Base-by-base conservation (phyloP, 352 stramenopile genomes). In the Phytopythium delawarense region DNA sequence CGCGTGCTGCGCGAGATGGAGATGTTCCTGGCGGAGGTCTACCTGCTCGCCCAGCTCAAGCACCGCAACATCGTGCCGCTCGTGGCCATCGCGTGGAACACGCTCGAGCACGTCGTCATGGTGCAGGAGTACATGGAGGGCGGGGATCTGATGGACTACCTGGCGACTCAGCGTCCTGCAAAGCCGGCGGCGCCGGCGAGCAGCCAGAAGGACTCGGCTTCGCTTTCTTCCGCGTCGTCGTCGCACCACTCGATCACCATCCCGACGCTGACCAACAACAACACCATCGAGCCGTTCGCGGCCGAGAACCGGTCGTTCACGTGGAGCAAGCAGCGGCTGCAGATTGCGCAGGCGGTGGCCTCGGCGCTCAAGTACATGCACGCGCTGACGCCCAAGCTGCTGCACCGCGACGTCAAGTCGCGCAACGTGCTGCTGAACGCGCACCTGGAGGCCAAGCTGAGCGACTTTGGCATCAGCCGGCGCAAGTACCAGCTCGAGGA, bases 361-460 rank as follows among this genome's bases (percentile, higher is more conserved):
- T 75, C 71, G 28, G 89, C 88, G 15, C 72, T 97, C 48, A 63
- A 70, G 23, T 96, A 95, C 67, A 74, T 97, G 49, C 88, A 97
- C 65, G 72, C 59, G 12, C 64, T 88, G 28, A 78, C 67, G 2
- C 87, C 87, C n/a, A 87, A 89, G 58, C 73, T 96, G 58, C 70
- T 96, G 25, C 88, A 96, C 65, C 85, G 84, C 28, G 88, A 96
- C 63, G 68, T 96, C 37, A 96, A 96, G 62, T 91, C 85, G n/a
- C 84, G 84, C 32, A 97, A 96, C 65, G 77, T 97, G n/a, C 52
- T 96, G 30, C 57, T 96, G 13, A 78, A 72, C 6, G 63, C 70
- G 34, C 64, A 65, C n/a, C 65, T 84, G 58, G 69, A 84, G 23
- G 74, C 79, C 55, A 85, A 87, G 39, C 49, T 88, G 50, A 76